These are phyloP conservation scores for Rhodotorula toruloides DNA, from an alignment of 768 basidiomycete species.

Conservation along the genomic window DNA sequence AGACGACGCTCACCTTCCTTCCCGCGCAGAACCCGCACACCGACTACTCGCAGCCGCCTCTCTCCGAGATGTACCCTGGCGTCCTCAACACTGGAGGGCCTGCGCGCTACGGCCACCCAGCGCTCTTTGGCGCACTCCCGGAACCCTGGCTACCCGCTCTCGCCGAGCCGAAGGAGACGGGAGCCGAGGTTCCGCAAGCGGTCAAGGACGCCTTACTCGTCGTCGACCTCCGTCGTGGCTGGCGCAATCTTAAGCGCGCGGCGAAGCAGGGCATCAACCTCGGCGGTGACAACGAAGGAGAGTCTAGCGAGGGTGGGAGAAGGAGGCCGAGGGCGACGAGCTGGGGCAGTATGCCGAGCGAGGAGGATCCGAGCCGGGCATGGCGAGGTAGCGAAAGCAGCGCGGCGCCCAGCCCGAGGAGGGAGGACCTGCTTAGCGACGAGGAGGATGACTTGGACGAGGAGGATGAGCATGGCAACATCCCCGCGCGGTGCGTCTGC, in stretches of 20 bases:
- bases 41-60: constrained; percentile 82
- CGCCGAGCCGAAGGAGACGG: constrained; percentile 52
- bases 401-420: neutral
- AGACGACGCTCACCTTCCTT: constrained; percentile 49
- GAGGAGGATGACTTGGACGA: constrained; percentile 14
- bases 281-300: constrained; percentile 1
- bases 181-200: constrained; percentile 20
- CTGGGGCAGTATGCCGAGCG: constrained; percentile 1
- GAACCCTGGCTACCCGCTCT: constrained; percentile 85
- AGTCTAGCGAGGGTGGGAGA: neutral
- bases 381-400: constrained; percentile 29
- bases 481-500: constrained; percentile 21
- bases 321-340: neutral
- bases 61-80: constrained; percentile 90
- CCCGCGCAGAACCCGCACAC: neutral
- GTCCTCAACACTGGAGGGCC: constrained; percentile 78
- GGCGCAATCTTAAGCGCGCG: constrained; percentile 51
- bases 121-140: constrained; percentile 84
- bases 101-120: constrained; percentile 88
- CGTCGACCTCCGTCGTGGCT: constrained; percentile 70
- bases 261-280: constrained; percentile 20
- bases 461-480: neutral
- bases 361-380: constrained; percentile 28
- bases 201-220: constrained; percentile 60
- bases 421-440: neutral